Base-by-base conservation (phyloP, 2,329 filamentous ascomycete species). In the Scedosporium minutisporum region DNA sequence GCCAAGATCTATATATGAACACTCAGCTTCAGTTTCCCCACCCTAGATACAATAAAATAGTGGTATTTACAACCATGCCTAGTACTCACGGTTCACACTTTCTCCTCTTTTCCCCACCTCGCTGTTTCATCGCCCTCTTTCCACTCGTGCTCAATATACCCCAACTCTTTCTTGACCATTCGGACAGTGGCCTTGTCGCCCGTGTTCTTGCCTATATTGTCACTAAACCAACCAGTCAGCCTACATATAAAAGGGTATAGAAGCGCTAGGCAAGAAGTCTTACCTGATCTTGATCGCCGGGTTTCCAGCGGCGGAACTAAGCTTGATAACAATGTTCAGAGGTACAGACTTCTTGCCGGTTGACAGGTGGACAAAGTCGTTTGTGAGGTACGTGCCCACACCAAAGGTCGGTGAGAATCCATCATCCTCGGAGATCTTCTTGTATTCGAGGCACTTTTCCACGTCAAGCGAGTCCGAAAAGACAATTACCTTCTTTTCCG, bases 281-380 rank as follows among this genome's bases (percentile, higher is more conserved):
- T 58, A 77, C 77, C 76, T 97, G 67, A 99, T 90, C 80, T 99
- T 99, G 71, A 99, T 86, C 2, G 95, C 93, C 0, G 88, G 85
- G 57, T 87, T 84, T 5, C 93, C 93, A 14, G 80, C 85, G 0
- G 92, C 95, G 9, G 90, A 92, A 65, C 90, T 91, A 65, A 99
- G 82, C 77, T 99, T 99, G 77, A 99, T 97, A 68, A 99, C 95
- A 69, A 99, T 99, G 70, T 99, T 99, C 62, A 99, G 78, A 0
- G 95, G 95, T 16, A 87, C 85, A 0, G 93, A 97, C 76, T 97
- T 97, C 68, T 86, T 86, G 46, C 87, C 87, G 0, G 87, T 89
- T 42, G 81, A 85, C 65, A 83, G 77, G 66, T 89, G 85, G n/a
- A 77, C 78, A 72, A 95, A 99, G 74, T 99, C 95, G 71, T 99